A percentile compares a stretch with the other conserved stretches of the same genome.
Evolutionary conservation across 768 basidiomycete species (phyloP).

Genomic region (Tricholoma hemisulphureum): DNA sequence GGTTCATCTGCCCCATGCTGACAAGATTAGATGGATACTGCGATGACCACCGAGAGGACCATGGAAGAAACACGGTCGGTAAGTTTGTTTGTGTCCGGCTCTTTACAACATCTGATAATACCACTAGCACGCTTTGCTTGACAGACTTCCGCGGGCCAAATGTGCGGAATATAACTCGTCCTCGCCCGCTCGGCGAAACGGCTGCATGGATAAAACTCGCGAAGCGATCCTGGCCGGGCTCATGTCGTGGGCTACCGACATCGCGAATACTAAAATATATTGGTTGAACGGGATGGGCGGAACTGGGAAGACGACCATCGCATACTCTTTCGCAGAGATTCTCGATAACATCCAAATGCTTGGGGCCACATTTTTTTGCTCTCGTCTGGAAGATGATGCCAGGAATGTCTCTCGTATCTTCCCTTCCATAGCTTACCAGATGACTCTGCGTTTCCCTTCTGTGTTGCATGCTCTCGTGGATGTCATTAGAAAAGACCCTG

Average conservation of each 20-base stretch:
- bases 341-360: constrained; percentile 45
- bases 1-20: no score
- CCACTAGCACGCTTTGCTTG: no score
- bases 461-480: background rate
- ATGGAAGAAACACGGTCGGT: no score
- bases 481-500: background rate
- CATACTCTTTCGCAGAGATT: constrained; percentile 15
- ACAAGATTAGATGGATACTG: no score
- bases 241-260: background rate
- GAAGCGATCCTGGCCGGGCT: background rate
- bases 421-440: background rate
- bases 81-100: no score
- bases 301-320: constrained; percentile 25
- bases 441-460: background rate
- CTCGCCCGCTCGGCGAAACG: background rate
- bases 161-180: no score
- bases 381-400: background rate
- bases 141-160: no score
- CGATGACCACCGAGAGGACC: no score
- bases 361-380: constrained; percentile 29
- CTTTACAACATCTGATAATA: no score
- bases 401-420: background rate
- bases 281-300: constrained; percentile 25
- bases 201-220: background rate
- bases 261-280: constrained; percentile 22